Evolutionary conservation across 2,329 filamentous ascomycete genomes (phyloP), one percentile per base, ranked within the genome.

Genomic region (Diaporthe vaccinii): DNA sequence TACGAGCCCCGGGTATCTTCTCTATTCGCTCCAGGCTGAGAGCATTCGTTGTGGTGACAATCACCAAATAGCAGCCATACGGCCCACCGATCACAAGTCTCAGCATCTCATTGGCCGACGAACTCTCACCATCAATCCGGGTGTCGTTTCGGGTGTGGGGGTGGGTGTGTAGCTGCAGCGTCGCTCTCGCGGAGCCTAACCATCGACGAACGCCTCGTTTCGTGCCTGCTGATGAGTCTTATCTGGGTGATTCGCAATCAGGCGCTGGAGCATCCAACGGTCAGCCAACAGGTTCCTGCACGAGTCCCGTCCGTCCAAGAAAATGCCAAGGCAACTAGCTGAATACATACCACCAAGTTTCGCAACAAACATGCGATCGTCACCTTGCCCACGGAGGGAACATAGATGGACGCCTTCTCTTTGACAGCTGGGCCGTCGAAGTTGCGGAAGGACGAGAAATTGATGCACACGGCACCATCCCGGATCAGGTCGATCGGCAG

Each of bases 381-480:
- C 65, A 98, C 96, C 87, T 98, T 99, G 80, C 97, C 97, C 79
- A 98, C 97, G 0, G 96, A 97, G 1, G 97, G 97, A 25, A 98
- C 96, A 80, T 98, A 99, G 80, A 99, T 98, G 7, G 95, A 95
- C 2, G 97, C 97, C 87, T 96, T 98, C 83, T 98, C 94, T 86
- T 98, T 98, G 79, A 98, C 92, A 65, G 94, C 94, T 0, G 93
- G 92, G 1, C 89, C 89, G 76, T 93, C 93, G 84, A 98, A 98
- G 86, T 99, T 98, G 87, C 96, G 95, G 84, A 94, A 95, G 70
- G 95, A 98, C 10, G 95, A 97, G 84, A 99, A 98, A 86, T 99
- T 99, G 87, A 99, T 96, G 88, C 97, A 99, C n/a, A 98, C 95
- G 41, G 95, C 96, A 65, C 97, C 97, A 74, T 98, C 94, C 62